These are phyloP conservation scores for Pichia sp. DNA, from an alignment of 1,139 yeast species.

Conservation along the genomic window DNA sequence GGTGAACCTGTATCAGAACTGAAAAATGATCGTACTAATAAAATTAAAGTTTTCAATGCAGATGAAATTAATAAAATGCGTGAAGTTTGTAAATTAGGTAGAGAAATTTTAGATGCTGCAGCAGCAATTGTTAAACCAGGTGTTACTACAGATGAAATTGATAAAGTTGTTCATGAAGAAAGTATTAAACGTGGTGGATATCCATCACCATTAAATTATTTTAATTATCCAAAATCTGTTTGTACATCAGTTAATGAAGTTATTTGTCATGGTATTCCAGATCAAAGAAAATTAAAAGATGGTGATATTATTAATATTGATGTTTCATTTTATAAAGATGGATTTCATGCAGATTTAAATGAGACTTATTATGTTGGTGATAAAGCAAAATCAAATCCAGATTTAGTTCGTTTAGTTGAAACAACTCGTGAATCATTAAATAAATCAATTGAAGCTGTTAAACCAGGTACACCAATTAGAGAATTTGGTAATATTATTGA, in stretches of 20 bases:
- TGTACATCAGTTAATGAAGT: constrained; percentile 94
- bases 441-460: constrained; percentile 72
- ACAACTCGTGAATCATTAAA: constrained; percentile 89
- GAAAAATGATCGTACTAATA: constrained; percentile 60
- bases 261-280: constrained; percentile 97
- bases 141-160: constrained; percentile 88
- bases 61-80: constrained; percentile 71
- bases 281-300: constrained; percentile 73
- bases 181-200: constrained; percentile 85
- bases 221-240: constrained; percentile 85
- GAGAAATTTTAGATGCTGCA: constrained; percentile 83
- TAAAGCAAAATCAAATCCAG: constrained; percentile 67
- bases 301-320: constrained; percentile 95
- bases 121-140: constrained; percentile 84
- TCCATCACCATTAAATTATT: constrained; percentile 94
- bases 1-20: constrained; percentile 82
- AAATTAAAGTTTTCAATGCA: constrained; percentile 53
- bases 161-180: constrained; percentile 78
- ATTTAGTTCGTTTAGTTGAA: constrained; percentile 81
- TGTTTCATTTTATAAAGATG: constrained; percentile 76
- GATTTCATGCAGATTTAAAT: constrained; percentile 90
- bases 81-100: constrained; percentile 64
- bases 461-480: constrained; percentile 89
- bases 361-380: constrained; percentile 98
- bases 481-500: constrained; percentile 86